Conservation (phyloP, 2,329 filamentous ascomycete species). For the Hymenoscyphus scutula region DNA sequence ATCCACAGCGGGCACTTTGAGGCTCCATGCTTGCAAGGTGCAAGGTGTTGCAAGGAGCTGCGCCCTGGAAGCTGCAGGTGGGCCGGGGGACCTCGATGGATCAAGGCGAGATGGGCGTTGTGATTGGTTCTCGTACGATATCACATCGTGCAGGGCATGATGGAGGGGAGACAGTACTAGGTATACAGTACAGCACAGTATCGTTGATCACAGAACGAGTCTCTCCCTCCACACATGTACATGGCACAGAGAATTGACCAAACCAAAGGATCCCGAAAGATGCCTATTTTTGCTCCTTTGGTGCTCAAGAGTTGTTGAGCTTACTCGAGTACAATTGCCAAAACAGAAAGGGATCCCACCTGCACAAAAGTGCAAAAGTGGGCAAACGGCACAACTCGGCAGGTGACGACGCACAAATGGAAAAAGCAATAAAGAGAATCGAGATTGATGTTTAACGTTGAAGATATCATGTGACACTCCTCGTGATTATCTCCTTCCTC, state of each 20-base stretch:
- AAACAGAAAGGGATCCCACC: not conserved
- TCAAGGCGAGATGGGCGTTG: not conserved
- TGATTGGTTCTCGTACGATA: constrained; percentile 3
- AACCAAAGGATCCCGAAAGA: not conserved
- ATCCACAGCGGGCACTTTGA: not conserved
- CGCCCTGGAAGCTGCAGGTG: not conserved
- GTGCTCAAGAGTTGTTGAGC: no score
- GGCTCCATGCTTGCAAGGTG: not conserved
- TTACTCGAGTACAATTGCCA: not conserved
- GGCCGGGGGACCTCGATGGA: no score
- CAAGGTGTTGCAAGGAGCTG: not conserved
- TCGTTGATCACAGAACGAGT: not conserved
- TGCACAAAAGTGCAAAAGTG: no score
- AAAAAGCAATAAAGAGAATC: not conserved
- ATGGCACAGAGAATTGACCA: not conserved
- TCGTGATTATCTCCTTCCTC: not conserved
- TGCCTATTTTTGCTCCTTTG: not conserved
- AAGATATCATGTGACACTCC: not conserved
- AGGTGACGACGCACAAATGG: not conserved
- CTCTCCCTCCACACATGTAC: not conserved
- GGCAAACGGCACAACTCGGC: not conserved
- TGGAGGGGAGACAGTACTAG: no score
- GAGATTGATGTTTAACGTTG: not conserved
- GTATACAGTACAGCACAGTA: not conserved
- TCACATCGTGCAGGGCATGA: not conserved